Base-by-base conservation (phyloP, 129 eudicot species). In the Arctium minus region DNA sequence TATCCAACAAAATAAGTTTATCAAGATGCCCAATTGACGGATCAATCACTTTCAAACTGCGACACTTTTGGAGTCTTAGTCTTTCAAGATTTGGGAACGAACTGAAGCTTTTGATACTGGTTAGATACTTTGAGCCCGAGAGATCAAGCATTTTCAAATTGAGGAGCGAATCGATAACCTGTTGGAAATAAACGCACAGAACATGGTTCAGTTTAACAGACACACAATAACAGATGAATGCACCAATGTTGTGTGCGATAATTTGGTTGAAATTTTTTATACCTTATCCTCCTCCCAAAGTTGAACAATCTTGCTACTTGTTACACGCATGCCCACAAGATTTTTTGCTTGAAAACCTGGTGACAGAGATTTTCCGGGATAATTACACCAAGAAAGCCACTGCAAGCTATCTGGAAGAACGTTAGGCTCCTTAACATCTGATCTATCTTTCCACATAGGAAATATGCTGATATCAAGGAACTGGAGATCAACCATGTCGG, bases 281-380 rank as follows among this genome's bases (percentile, higher is more conserved):
- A 64, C 85, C 80, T 81, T 81, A 10, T 22, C 65, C n/a, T 60
- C 79, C 22, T 27, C 29, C 80, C 85, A 73, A 22, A 81, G 44
- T 38, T 73, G 65, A 3, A 12, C 31, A 2, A 74, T 39, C 11
- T 39, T n/a, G 85, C 85, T 74, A 29, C 33, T 7, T 2, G 13
- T 37, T 60, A 81, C 39, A 38, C 42, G 38, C 7, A 81, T 60
- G 12, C 40, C 64, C 38, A 62, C 74, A 22, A 81, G 85, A 56
- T 74, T 81, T 3, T 30, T 27, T 4, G 39, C 67, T 13, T 37
- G 10, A 64, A 73, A 81, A 65, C 67, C 35, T 6, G 15, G 11
- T 35, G 80, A 62, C 30, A 81, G 53, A 9, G 67, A 53, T 4
- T 13, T 30, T 17, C 42, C 13, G 18, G 79, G 74, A 64, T 11